A percentile compares a stretch with the other conserved stretches of the same genome.
phyloP scores from a whole-genome alignment of 1,139 yeast genomes.

The Spencermartinsiella ligniputridi region DNA sequence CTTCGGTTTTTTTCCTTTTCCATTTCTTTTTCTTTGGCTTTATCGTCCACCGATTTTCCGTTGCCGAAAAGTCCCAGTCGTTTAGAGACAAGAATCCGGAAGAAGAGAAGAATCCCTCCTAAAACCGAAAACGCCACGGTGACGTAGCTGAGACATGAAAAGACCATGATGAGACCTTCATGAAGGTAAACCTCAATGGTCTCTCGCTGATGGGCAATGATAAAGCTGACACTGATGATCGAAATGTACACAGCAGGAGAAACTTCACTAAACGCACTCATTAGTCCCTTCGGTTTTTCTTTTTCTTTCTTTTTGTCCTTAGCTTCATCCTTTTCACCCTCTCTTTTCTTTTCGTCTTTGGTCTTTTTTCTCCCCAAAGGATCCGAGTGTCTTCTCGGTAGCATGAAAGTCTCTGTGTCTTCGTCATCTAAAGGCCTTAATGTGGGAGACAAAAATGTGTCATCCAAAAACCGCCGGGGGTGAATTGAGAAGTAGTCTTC shows the following conservation, averaged over 20 bases:
- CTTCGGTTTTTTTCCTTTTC: neutral
- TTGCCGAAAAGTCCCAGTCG: constrained; percentile 2
- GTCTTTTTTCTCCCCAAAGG: neutral
- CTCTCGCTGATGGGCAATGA: constrained; percentile 23
- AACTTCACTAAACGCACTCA: constrained; percentile 4
- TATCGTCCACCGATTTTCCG: neutral
- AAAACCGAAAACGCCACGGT: constrained; percentile 12
- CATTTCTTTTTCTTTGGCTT: neutral
- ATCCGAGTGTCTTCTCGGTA: neutral
- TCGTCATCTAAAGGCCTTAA: neutral
- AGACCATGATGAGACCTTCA: constrained; percentile 18
- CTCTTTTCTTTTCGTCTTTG: neutral
- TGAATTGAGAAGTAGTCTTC: neutral
- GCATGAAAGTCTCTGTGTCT: neutral
- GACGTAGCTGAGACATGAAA: constrained; percentile 18
- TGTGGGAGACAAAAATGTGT: neutral
- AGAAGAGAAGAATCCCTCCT: constrained; percentile 11
- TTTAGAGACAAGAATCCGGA: constrained; percentile 12
- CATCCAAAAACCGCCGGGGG: neutral
- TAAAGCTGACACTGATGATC: constrained; percentile 20
- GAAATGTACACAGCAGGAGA: constrained; percentile 26
- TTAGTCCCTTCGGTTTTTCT: neutral
- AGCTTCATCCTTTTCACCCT: neutral
- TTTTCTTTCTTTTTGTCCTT: neutral
- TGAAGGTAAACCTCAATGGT: constrained; percentile 21